A percentile compares a stretch with the other conserved stretches of the same genome.
phyloP scores from a whole-genome alignment of 495 filamentous ascomycete genomes.

The Xylaria flabelliformis region DNA sequence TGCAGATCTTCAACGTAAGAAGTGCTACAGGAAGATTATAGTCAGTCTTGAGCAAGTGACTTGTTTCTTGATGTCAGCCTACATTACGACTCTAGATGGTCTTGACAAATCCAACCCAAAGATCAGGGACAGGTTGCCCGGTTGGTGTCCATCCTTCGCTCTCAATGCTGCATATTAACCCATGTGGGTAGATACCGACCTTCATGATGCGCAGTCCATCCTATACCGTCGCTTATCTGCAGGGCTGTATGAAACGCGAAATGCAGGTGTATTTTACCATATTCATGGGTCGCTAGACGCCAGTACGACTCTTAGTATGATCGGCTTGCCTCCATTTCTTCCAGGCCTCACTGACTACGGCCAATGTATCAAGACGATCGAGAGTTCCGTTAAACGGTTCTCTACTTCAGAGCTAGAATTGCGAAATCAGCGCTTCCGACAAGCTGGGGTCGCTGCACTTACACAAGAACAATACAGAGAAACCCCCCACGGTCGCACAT shows the following conservation, averaged over 20 bases:
- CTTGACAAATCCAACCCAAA: constrained; percentile 66
- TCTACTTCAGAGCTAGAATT: constrained; percentile 67
- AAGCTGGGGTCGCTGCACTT: constrained; percentile 70
- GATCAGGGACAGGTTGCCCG: constrained; percentile 66
- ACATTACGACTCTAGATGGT: constrained; percentile 74
- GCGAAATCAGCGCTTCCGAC: constrained; percentile 65
- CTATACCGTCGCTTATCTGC: constrained; percentile 76
- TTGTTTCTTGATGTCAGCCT: constrained; percentile 73
- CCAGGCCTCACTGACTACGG: constrained; percentile 70
- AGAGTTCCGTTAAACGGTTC: constrained; percentile 67
- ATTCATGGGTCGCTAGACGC: constrained; percentile 81
- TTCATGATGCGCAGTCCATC: constrained; percentile 72
- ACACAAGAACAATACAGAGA: constrained; percentile 69
- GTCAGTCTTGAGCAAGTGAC: constrained; percentile 69
- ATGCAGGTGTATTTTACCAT: constrained; percentile 71
- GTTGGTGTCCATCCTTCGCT: constrained; percentile 48
- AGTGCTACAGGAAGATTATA: constrained; percentile 52
- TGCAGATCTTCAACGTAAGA: constrained; percentile 56
- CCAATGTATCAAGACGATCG: constrained; percentile 70
- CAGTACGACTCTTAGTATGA: constrained; percentile 70
- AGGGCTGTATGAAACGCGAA: constrained; percentile 75
- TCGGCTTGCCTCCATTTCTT: constrained; percentile 67
- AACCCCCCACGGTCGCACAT: constrained; percentile 62
- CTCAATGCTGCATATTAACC: background rate
- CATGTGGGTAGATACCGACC: constrained; percentile 66